Evolutionary conservation across 345 rosid species (phyloP).

Genomic region (Citrus mangshanensis): DNA sequence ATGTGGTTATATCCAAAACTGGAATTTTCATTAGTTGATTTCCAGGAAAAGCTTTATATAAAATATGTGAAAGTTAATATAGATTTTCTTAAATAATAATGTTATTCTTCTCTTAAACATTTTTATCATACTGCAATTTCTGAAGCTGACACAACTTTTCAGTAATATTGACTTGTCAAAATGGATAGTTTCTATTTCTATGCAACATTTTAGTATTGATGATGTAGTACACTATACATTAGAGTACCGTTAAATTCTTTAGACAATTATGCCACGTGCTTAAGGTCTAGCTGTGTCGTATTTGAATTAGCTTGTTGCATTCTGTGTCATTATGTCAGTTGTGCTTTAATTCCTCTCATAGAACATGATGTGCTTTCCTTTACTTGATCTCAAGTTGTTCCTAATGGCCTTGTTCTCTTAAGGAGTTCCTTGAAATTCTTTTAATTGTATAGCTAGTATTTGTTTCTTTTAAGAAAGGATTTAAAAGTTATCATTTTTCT

Average conservation of each 20-base stretch:
- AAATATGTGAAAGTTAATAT: too few relatives aligned
- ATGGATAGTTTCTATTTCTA: too few relatives aligned
- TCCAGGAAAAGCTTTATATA: neutral
- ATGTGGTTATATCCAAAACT: neutral
- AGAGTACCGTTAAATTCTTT: neutral
- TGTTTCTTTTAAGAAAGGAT: too few relatives aligned
- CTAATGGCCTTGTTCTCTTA: too few relatives aligned
- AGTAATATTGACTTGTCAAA: neutral
- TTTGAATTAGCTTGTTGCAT: neutral
- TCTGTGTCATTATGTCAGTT: neutral
- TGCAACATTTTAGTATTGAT: too few relatives aligned
- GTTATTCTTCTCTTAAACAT: neutral
- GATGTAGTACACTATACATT: neutral
- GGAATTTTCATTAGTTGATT: neutral
- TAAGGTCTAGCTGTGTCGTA: neutral
- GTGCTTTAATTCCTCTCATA: too few relatives aligned
- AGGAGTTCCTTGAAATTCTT: too few relatives aligned
- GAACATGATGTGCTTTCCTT: too few relatives aligned
- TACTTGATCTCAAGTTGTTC: too few relatives aligned
- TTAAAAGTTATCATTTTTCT: too few relatives aligned
- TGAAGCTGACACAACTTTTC: neutral
- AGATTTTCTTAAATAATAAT: neutral
- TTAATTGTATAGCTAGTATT: too few relatives aligned
- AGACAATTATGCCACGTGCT: neutral
- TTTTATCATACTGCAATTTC: neutral